A percentile compares a stretch with the other conserved stretches of the same genome.
Conservation (phyloP, 2,329 filamentous ascomycete genomes). For the Septoria petroselini region DNA sequence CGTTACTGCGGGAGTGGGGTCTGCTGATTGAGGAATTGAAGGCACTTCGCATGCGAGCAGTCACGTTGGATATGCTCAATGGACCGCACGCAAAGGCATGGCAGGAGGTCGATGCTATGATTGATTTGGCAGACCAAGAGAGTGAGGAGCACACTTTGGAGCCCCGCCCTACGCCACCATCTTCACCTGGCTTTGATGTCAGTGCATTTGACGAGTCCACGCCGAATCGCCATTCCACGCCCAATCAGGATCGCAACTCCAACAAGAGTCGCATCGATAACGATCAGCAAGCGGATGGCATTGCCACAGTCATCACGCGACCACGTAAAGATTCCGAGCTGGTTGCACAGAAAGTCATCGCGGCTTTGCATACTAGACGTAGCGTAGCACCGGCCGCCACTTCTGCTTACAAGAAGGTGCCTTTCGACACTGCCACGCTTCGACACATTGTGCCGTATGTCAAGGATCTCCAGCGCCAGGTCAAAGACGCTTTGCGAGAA, state of each 20-base stretch:
- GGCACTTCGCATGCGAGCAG: conserved; percentile 67
- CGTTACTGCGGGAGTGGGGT: conserved; percentile 78
- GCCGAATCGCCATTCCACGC: conserved; percentile 14
- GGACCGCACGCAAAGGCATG: conserved; percentile 62
- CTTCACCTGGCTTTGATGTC: conserved; percentile 57
- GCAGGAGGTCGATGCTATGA: conserved; percentile 83
- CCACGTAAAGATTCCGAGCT: conserved; percentile 56
- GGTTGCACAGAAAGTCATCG: conserved; percentile 61
- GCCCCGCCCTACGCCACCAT: conserved; percentile 53
- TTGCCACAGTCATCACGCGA: conserved; percentile 38
- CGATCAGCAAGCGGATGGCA: conserved; percentile 18
- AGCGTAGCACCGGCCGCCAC: conserved; percentile 25
- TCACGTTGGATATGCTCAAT: conserved; percentile 62
- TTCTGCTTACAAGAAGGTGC: conserved; percentile 54
- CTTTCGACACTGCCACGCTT: conserved; percentile 63
- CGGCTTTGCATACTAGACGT: conserved; percentile 51
- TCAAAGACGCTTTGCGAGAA: conserved; percentile 48
- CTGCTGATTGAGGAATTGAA: conserved; percentile 80
- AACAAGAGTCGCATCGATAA: too few species aligned
- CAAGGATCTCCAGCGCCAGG: conserved; percentile 47
- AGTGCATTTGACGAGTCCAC: conserved; percentile 54
- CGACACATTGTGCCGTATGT: conserved; percentile 59
- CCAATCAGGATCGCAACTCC: conserved; percentile 9
- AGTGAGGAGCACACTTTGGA: conserved; percentile 54
- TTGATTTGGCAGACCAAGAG: conserved; percentile 71